Base-by-base conservation (phyloP, 1,284 basidiomycete genomes). In the Cutaneotrichosporon arboriforme region DNA sequence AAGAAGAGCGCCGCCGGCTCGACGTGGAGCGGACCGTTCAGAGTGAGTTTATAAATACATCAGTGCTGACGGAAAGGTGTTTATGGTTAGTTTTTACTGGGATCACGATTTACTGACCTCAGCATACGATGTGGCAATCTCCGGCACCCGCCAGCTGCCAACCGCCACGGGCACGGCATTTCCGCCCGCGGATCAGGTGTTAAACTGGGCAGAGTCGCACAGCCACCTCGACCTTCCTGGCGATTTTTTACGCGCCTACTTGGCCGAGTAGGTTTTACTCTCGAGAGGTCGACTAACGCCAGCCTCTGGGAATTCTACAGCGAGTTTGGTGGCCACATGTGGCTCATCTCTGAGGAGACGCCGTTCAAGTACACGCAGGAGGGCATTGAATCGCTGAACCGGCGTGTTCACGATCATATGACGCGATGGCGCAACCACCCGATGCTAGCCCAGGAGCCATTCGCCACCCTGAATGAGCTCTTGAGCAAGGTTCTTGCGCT, bases 281-380 rank as follows among this genome's bases (percentile, higher is more conserved):
- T 17, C 5, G 7, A 4, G 12, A 0, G 13, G 4, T 2, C 17
- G 2, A 23, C 21, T 46, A 21, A 38, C 21, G 8, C n/a, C 44
- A 59, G 57, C 2, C 22, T 59, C 2, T 55, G 53, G 57, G 57
- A 59, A 12, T 44, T 50, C 17, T 41, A 49, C 23, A n/a, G 33
- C 14, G 20, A 45, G 14, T 48, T 58, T 10, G 34, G 40, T 1
- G 45, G 40, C 4, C 23, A 49, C 18, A 38, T 23, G 3, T 26
- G 21, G 20, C 9, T 42, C 7, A 8, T 40, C 2, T 35, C 41
- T 4, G 47, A 49, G 18, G 14, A 44, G 20, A 41, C 8, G 9
- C 45, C 22, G 12, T 37, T 15, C 26, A 49, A 37, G 38, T 31
- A 26, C 33, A 34, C 44, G 8, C 34, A 22, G 2, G 51, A 51